phyloP scores from a whole-genome alignment of 108 stramenopile genomes.

The Aurantiochytrium sp. region DNA sequence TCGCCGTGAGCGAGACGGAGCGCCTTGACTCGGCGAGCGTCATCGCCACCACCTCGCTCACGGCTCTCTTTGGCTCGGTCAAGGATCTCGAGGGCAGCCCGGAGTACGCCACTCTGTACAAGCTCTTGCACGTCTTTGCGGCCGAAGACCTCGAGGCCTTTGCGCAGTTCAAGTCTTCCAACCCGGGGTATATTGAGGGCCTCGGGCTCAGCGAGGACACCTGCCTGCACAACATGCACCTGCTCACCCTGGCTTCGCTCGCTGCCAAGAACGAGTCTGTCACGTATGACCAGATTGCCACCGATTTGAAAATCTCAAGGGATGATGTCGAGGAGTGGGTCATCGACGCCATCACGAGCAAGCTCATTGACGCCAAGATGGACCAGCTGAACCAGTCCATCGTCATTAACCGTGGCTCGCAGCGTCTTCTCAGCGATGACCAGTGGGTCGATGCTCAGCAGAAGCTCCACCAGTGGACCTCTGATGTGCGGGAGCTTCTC shows the following conservation, averaged over 20 bases:
- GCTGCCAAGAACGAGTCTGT: conserved; percentile 1
- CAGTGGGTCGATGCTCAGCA: not conserved
- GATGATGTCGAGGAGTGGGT: conserved; percentile 11
- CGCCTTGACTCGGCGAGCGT: not conserved
- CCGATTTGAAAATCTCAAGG: not conserved
- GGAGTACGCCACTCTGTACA: not conserved
- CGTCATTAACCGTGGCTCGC: conserved; percentile 10
- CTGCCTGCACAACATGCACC: conserved; percentile 1
- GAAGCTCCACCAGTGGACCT: conserved; percentile 1
- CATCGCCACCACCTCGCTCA: not conserved
- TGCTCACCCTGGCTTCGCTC: not conserved
- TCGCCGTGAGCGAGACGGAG: not conserved
- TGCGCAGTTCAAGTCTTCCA: not conserved
- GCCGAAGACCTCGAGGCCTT: conserved; percentile 9
- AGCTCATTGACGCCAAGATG: conserved; percentile 10
- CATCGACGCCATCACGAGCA: conserved; percentile 1
- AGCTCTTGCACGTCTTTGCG: conserved; percentile 9
- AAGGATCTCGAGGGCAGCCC: not conserved
- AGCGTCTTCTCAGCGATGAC: conserved; percentile 3
- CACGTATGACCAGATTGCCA: not conserved
- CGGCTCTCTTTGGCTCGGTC: not conserved
- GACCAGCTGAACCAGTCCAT: conserved; percentile 14
- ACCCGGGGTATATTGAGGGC: not conserved
- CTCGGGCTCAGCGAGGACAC: not conserved
- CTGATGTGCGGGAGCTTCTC: not conserved